Base-by-base conservation (phyloP, 2,329 filamentous ascomycete species). In the Apiospora aurea region DNA sequence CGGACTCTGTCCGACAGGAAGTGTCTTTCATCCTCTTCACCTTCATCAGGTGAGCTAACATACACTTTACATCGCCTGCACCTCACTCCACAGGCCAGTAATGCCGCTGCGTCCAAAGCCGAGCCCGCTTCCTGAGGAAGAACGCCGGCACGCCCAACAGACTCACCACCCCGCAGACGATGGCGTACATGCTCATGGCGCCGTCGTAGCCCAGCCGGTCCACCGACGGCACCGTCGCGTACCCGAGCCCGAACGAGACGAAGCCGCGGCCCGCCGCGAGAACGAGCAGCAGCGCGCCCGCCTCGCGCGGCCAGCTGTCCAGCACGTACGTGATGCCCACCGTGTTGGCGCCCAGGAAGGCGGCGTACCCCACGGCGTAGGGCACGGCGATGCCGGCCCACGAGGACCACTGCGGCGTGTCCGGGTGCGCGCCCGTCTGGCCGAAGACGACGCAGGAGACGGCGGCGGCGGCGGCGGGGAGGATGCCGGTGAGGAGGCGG, bases 401-500 rank as follows among this genome's bases (percentile, higher is more conserved):
- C 13, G 72, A 53, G 70, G 73, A 77, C 91, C 91, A 70, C 29
- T 57, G 18, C 18, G 69, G 72, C 6, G 6, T 21, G 53, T 21
- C 16, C 4, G 53, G 2, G n/a, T 67, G 64, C 29, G 69, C 66
- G 26, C 64, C 69, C 6, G 69, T 71, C 38, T 70, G 67, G 26
- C 71, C 73, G 51, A 69, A 73, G 44, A 74, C 24, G 68, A 74
- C 71, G 44, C 69, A 69, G 13, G 70, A 70, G 38, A 71, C 57
- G 43, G 73, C 68, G 38, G 66, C 64, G 49, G 66, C 57, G 49
- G 69, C 10, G 43, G 68, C 72, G 2, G 73, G 72, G 47, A 73
- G 38, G 13, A 46, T 49, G 38, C 69, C 51, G n/a, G 67, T 51
- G 16, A 72, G 51, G 24, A 73, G 70, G 21, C 72, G 71, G 61